Evolutionary conservation across 2,329 filamentous ascomycete genomes (phyloP), one percentile per base, ranked within the genome.

Genomic region (Trichoderma sp.): DNA sequence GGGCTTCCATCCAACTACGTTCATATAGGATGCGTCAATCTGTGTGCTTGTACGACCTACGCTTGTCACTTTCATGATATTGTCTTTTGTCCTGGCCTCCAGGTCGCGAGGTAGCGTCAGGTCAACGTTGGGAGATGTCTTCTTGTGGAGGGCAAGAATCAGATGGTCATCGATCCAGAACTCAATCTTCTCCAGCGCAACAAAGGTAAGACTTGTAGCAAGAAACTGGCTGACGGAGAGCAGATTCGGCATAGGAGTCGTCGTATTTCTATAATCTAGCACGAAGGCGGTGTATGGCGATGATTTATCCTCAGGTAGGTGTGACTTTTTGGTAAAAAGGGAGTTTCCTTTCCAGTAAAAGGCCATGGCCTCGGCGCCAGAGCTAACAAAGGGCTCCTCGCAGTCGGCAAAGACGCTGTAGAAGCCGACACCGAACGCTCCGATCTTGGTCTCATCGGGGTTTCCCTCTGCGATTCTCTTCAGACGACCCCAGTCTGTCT

Each of bases 301-400:
- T 17, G 86, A 83, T 77, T 94, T 87, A 28, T 88, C 88, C 59
- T 89, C 85, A 1, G 92, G 90, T 8, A 98, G 83, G 75, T 91
- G 90, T 26, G 96, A 87, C 76, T 94, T 93, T 76, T 95, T 92
- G 28, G 97, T 99, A 80, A 97, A 98, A 2, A 99, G 87, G 6
- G 94, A 93, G 80, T 98, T 98, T n/a, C 93, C 95, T 81, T 98
- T 98, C 97, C 96, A 99, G 84, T 98, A 99, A 79, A 99, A 99
- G 0, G 95, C 95, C 93, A 99, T 98, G 47, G 94, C 95, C 81
- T 97, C 91, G 73, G 88, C 89, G 1, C 96, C 96, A 1, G 95
- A 98, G 75, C 94, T 96, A 74, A 99, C 93, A 78, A 99, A 98
- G 0, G 96, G 96, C 76, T 98, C 94, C 81, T 99, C 97, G 80